Conservation (phyloP, 2,329 filamentous ascomycete genomes). For the Talaromyces atroroseus region DNA sequence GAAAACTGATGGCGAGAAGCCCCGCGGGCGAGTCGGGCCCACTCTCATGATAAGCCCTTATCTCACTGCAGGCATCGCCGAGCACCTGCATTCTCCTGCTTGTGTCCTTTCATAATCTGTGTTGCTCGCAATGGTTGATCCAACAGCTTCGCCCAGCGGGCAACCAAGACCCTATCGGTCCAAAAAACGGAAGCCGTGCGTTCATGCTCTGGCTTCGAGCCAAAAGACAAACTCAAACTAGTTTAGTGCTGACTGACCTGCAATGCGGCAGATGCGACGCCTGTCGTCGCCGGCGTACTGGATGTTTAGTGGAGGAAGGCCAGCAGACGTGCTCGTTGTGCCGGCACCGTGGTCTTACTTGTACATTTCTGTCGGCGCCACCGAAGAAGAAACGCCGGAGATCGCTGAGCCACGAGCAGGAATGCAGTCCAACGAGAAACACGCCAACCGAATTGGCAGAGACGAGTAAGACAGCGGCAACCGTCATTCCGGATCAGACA, state of each 20-base stretch:
- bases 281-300: neutral
- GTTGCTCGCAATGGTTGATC: neutral
- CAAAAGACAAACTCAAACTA: neutral
- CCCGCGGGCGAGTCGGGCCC: no score
- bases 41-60: no score
- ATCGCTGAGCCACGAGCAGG: neutral
- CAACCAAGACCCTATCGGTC: neutral
- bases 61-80: no score
- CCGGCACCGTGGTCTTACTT: neutral
- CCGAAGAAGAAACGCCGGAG: neutral
- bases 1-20: no score
- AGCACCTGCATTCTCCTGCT: neutral
- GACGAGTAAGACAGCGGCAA: neutral
- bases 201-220: neutral
- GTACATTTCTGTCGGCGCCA: neutral
- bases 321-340: neutral
- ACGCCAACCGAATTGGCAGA: neutral
- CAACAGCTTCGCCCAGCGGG: neutral
- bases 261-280: neutral
- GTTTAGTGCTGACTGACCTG: neutral
- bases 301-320: neutral
- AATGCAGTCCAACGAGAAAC: neutral
- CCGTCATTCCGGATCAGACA: neutral
- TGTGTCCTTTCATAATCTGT: neutral
- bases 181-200: neutral